A percentile compares a stretch with the other conserved stretches of the same genome.
Evolutionary conservation across 306 rosid genomes (phyloP).

Genomic region (Rosa persica): DNA sequence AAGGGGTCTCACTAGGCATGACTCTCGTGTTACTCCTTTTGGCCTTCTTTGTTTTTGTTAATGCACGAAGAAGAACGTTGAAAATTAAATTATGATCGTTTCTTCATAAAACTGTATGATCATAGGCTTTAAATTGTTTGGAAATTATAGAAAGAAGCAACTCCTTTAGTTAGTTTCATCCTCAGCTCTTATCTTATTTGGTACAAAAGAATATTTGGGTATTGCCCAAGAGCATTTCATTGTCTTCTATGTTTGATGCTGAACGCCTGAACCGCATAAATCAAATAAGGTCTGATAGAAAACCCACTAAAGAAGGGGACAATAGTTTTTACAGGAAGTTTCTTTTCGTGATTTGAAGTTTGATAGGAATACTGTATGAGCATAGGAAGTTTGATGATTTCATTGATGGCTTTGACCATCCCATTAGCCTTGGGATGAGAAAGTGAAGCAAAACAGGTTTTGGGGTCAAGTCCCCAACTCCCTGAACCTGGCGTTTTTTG

Average conservation of each 20-base stretch:
- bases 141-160: slow-evolving; percentile 14
- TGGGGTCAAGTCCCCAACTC: not conserved
- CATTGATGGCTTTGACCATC: not conserved
- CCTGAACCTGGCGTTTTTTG: not conserved
- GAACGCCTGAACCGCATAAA: not conserved
- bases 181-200: not conserved
- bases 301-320: not conserved
- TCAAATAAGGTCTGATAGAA: not conserved
- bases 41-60: slow-evolving; percentile 46
- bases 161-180: not conserved
- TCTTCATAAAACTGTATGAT: slow-evolving; percentile 8
- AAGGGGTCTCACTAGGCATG: slow-evolving; percentile 37
- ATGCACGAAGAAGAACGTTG: slow-evolving; percentile 64
- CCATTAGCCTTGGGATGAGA: not conserved
- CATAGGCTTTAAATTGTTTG: slow-evolving; percentile 11
- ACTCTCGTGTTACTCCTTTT: slow-evolving; percentile 38
- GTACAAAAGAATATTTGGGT: not conserved
- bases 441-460: not conserved
- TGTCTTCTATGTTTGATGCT: not conserved
- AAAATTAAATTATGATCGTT: slow-evolving; percentile 62
- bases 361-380: not conserved
- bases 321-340: not conserved
- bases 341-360: not conserved
- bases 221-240: not conserved
- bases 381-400: not conserved